A percentile compares a stretch with the other conserved stretches of the same genome.
phyloP scores from a whole-genome alignment of 2,329 filamentous ascomycete genomes.

The Nemania abortiva region DNA sequence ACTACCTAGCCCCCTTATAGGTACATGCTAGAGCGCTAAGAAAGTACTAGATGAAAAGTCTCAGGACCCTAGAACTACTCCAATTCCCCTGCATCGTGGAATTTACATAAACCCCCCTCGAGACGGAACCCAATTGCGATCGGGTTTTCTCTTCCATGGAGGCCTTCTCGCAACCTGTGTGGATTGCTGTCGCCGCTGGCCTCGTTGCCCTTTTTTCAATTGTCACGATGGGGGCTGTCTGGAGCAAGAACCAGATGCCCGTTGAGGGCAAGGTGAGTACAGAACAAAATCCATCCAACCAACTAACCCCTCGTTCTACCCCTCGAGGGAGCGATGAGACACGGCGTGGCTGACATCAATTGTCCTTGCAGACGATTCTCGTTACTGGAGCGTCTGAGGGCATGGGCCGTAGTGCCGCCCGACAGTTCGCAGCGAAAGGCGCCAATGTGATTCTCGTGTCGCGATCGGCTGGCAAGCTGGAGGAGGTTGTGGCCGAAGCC shows the following conservation, averaged over 20 bases:
- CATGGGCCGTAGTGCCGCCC: slow-evolving; percentile 83
- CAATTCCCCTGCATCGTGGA: neutral
- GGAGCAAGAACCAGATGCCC: slow-evolving; percentile 79
- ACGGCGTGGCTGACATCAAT: slow-evolving; percentile 27
- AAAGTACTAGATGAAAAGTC: neutral
- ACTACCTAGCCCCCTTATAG: neutral
- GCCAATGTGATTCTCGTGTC: slow-evolving; percentile 89
- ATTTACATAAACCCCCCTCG: neutral
- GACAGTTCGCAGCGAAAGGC: slow-evolving; percentile 82
- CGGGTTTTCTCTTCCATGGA: slow-evolving; percentile 38
- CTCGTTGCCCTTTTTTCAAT: slow-evolving; percentile 54
- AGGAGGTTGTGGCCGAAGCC: slow-evolving; percentile 71
- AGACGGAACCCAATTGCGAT: slow-evolving; percentile 2
- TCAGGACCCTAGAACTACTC: neutral
- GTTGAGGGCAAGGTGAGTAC: slow-evolving; percentile 81
- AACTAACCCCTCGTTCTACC: neutral
- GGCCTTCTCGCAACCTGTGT: slow-evolving; percentile 31
- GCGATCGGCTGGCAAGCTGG: slow-evolving; percentile 80
- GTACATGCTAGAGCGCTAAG: neutral
- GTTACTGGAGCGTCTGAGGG: slow-evolving; percentile 94
- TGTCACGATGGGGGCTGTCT: slow-evolving; percentile 74
- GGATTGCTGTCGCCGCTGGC: slow-evolving; percentile 44
- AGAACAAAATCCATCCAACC: too few species aligned
- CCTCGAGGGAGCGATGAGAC: neutral
- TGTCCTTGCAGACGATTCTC: slow-evolving; percentile 76